Evolutionary conservation across 352 stramenopile species (phyloP).

Genomic region (Phytophthora capsici): DNA sequence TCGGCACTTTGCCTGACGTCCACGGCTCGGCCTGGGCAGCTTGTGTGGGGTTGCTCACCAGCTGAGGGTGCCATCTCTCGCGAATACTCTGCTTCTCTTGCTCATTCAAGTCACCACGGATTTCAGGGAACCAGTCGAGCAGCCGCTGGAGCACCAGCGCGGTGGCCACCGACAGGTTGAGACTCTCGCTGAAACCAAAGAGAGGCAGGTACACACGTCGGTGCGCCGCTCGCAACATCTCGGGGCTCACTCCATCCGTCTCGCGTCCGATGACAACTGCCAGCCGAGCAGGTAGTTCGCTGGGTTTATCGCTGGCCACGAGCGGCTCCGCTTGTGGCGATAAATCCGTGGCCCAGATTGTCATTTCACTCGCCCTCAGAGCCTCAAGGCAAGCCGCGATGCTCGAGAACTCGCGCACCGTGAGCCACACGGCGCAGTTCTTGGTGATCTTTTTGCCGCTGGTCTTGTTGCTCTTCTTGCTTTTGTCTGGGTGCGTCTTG

Average conservation of each 20-base stretch:
- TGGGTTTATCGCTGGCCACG: constrained; percentile 44
- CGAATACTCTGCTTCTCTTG: constrained; percentile 60
- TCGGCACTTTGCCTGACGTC: constrained; percentile 43
- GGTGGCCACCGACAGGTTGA: constrained; percentile 94
- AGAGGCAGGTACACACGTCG: constrained; percentile 93
- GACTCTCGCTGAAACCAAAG: constrained; percentile 93
- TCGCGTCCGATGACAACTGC: constrained; percentile 95
- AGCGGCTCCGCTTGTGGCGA: constrained; percentile 73
- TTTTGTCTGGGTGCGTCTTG: constrained; percentile 58
- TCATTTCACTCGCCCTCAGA: constrained; percentile 62
- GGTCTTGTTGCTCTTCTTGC: constrained; percentile 39
- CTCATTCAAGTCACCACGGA: constrained; percentile 62
- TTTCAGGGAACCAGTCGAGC: constrained; percentile 73
- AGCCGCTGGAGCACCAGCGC: constrained; percentile 92
- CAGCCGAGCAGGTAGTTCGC: constrained; percentile 82
- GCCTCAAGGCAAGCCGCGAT: constrained; percentile 82
- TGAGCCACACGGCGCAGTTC: constrained; percentile 86
- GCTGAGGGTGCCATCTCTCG: constrained; percentile 62
- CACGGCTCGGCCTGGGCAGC: constrained; percentile 58
- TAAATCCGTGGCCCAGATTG: constrained; percentile 93
- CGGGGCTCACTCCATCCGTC: constrained; percentile 87
- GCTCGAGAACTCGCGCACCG: constrained; percentile 84
- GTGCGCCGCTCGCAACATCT: constrained; percentile 90
- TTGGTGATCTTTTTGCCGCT: constrained; percentile 83
- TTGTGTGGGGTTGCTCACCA: constrained; percentile 76